These are phyloP conservation scores for Rhytidhysteron rufulum DNA, from an alignment of 2,329 filamentous ascomycete genomes.

Conservation along the genomic window DNA sequence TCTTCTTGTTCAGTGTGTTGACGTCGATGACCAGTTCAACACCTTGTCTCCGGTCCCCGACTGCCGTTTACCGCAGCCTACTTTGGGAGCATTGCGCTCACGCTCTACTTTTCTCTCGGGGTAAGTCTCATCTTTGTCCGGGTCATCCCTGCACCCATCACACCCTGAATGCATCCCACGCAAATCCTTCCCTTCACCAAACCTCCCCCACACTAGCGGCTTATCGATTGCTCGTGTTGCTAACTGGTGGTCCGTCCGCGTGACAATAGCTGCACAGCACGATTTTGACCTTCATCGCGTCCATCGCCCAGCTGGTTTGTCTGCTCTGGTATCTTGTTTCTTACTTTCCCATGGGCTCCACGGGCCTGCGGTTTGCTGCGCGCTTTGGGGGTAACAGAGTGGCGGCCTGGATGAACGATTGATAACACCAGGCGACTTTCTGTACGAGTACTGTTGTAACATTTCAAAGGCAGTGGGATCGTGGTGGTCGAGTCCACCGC, in stretches of 20 bases:
- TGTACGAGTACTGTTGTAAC: conserved; percentile 11
- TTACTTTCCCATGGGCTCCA: conserved; percentile 96
- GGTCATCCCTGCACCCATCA: conserved; percentile 15
- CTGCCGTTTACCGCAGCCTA: conserved; percentile 92
- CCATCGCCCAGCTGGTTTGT: conserved; percentile 77
- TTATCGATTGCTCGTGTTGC: conserved; percentile 27
- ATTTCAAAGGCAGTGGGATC: conserved; percentile 9
- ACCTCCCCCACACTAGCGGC: conserved; percentile 22
- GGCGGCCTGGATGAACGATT: conserved; percentile 83
- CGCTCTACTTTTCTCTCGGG: conserved; percentile 86
- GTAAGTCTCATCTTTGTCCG: conserved; percentile 62
- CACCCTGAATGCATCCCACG: conserved; percentile 14
- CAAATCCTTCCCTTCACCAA: conserved; percentile 17
- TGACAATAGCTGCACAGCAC: conserved; percentile 71
- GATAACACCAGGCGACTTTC: conserved; percentile 7
- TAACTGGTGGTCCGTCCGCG: conserved; percentile 33
- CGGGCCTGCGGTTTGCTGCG: conserved; percentile 79
- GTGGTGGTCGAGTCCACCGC: conserved; percentile 10
- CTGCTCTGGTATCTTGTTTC: conserved; percentile 92
- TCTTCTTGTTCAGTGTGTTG: conserved; percentile 4
- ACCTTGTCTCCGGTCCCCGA: conserved; percentile 78
- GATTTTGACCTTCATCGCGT: conserved; percentile 78
- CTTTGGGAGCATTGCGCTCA: conserved; percentile 87
- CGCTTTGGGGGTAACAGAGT: conserved; percentile 81
- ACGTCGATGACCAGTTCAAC: conserved; percentile 51